phyloP scores from a whole-genome alignment of 441 rosid species.

The Lepidium campestre region DNA sequence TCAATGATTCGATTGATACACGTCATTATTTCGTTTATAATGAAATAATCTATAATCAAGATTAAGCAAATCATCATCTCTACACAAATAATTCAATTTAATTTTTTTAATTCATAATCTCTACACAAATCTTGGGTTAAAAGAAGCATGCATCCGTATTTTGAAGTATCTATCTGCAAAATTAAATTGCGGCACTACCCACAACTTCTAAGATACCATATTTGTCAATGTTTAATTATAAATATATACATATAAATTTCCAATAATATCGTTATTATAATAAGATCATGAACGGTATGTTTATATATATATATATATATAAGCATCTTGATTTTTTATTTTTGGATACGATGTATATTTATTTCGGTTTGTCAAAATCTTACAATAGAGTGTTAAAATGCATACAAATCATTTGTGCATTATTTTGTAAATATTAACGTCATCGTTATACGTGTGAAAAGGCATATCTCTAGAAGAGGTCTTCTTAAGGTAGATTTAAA shows the following conservation, averaged over 20 bases:
- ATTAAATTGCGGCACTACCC: background rate
- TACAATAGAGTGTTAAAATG: background rate
- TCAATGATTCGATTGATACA: slow-evolving; percentile 24
- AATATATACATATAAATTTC: background rate
- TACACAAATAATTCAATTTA: background rate
- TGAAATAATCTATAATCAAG: background rate
- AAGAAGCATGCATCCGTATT: background rate
- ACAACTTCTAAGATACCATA: slow-evolving; percentile 17
- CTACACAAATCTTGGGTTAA: too few relatives aligned
- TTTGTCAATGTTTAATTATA: background rate
- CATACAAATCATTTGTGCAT: too few relatives aligned
- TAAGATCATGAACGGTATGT: background rate
- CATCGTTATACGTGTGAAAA: slow-evolving; percentile 3
- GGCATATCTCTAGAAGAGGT: background rate
- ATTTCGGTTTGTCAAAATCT: background rate
- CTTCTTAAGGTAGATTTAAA: too few relatives aligned
- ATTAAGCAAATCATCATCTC: background rate
- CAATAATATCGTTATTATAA: background rate
- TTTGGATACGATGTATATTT: background rate
- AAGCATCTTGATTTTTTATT: background rate
- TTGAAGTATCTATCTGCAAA: background rate
- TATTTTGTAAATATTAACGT: background rate
- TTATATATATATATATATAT: background rate
- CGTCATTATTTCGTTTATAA: background rate
- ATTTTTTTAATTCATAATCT: too few relatives aligned